Percentiles rank a stretch among this genome's conserved stretches.
Conservation (phyloP, 2,329 filamentous ascomycete genomes). For the Fusarium euwallaceae region DNA sequence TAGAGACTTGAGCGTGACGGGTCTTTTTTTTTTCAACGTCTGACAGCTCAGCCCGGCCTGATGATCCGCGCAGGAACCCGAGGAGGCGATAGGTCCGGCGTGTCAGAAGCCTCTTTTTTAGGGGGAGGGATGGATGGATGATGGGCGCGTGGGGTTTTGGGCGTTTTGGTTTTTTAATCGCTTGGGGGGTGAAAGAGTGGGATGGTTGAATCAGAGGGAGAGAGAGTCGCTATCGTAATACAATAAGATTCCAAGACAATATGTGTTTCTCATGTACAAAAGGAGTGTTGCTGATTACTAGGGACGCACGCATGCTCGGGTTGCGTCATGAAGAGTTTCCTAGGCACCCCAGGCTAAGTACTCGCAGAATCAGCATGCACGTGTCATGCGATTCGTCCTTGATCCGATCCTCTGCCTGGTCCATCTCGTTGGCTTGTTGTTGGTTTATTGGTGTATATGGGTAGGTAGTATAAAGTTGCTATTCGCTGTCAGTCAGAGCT, state of each 20-base stretch:
- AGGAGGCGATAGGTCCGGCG: constrained; percentile 41
- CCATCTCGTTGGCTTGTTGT: not conserved
- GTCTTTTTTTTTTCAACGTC: constrained; percentile 5
- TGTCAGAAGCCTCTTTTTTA: constrained; percentile 12
- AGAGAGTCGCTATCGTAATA: not conserved
- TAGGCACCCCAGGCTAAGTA: not conserved
- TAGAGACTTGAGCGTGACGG: not conserved
- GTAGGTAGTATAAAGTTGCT: not conserved
- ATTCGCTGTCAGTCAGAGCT: not conserved
- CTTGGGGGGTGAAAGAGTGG: not conserved
- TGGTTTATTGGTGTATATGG: not conserved
- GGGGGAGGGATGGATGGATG: constrained; percentile 4
- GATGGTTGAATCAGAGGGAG: not conserved
- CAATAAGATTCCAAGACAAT: not conserved
- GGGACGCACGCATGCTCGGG: not conserved
- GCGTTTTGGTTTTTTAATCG: not conserved
- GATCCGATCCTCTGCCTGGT: not conserved
- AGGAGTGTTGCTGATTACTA: not conserved
- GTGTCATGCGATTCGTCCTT: not conserved
- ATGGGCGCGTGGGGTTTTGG: constrained; percentile 40
- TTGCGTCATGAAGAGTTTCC: not conserved
- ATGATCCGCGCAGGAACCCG: constrained; percentile 52
- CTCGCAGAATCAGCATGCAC: not conserved
- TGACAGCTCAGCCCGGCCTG: constrained; percentile 46
- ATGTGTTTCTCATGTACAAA: not conserved